phyloP scores from a whole-genome alignment of 306 rosid genomes.

The Dryas alaskensis region DNA sequence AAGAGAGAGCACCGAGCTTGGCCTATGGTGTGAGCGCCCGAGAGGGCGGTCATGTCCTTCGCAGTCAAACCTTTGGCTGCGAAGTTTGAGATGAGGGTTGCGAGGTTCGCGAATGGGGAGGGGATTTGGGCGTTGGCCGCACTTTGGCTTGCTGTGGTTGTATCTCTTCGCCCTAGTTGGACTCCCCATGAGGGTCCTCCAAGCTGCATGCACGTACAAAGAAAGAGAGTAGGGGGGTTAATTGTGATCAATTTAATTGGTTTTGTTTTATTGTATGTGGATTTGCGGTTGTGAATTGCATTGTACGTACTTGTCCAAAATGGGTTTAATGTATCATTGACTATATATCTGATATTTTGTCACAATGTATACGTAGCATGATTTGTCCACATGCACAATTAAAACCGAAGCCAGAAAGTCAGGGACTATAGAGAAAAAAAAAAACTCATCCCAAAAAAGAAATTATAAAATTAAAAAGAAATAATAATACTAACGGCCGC shows the following conservation, averaged over 20 bases:
- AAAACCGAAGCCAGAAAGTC: neutral
- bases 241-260: neutral
- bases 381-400: neutral
- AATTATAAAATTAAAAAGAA: too few species aligned
- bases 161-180: conserved; percentile 64
- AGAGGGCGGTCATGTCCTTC: conserved; percentile 59
- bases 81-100: conserved; percentile 47
- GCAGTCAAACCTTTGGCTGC: conserved; percentile 37
- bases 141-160: conserved; percentile 65
- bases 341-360: neutral
- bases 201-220: conserved; percentile 39
- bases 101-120: conserved; percentile 41
- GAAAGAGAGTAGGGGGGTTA: neutral
- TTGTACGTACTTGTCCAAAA: neutral
- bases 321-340: neutral
- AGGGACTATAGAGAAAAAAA: neutral
- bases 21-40: conserved; percentile 76
- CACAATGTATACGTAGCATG: neutral
- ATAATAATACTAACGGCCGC: too few species aligned
- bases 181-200: conserved; percentile 77
- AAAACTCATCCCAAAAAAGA: too few species aligned
- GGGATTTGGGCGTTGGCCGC: conserved; percentile 62
- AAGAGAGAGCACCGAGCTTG: conserved; percentile 47
- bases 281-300: too few species aligned
- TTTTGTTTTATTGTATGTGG: too few species aligned